Evolutionary conservation across 2,329 filamentous ascomycete species (phyloP).

Genomic region (Celoporthe dispersa): DNA sequence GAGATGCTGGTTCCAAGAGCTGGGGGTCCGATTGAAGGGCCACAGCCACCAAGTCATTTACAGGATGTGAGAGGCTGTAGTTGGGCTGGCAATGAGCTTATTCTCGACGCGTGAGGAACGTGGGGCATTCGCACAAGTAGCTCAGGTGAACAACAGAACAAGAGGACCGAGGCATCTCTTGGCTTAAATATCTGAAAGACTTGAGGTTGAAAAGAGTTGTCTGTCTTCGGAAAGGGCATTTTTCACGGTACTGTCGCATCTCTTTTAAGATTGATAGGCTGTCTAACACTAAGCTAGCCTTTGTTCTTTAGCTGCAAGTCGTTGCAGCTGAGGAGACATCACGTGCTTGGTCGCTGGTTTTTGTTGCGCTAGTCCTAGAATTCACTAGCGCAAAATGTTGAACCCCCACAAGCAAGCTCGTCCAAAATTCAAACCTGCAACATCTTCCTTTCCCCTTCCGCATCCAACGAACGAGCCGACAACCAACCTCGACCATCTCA

Average conservation of each 20-base stretch:
- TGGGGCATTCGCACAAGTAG: background rate
- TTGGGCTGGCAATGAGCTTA: background rate
- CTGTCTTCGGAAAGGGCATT: background rate
- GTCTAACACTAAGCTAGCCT: background rate
- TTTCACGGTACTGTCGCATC: background rate
- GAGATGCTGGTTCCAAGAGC: background rate
- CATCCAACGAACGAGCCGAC: constrained; percentile 28
- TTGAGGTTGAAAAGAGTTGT: background rate
- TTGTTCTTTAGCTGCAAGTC: background rate
- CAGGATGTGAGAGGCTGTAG: background rate
- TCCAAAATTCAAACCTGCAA: constrained; percentile 19
- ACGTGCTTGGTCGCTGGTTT: constrained; percentile 15
- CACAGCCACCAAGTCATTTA: background rate
- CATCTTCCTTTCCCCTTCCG: constrained; percentile 21
- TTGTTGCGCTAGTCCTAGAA: background rate
- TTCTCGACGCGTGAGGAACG: background rate
- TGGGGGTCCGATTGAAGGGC: background rate
- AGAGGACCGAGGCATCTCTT: background rate
- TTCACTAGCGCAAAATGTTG: constrained; percentile 2
- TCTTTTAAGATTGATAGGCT: background rate
- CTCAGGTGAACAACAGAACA: background rate
- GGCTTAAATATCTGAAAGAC: background rate
- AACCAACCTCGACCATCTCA: constrained; percentile 26
- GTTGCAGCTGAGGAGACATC: background rate
- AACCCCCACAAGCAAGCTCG: constrained; percentile 27